Evolutionary conservation across 176 grass and related monocot species (phyloP).

Genomic region (Tuctoria greenei): DNA sequence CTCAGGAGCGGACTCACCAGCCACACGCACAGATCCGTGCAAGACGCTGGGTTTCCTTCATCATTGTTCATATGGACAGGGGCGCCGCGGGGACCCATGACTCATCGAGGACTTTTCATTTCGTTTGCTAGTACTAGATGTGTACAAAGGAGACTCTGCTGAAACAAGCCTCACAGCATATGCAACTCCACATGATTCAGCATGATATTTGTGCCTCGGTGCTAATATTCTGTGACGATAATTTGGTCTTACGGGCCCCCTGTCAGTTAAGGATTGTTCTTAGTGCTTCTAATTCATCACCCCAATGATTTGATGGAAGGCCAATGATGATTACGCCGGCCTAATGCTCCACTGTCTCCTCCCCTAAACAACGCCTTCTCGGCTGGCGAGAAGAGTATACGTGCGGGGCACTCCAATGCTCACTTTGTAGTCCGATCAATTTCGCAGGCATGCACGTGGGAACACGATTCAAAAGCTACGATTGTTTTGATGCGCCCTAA

Average conservation of each 20-base stretch:
- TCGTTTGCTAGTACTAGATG: not conserved
- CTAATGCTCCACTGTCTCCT: slow-evolving; percentile 34
- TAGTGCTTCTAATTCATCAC: slow-evolving; percentile 8
- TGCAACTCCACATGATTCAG: not conserved
- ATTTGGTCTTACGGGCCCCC: not conserved
- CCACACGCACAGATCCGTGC: not conserved
- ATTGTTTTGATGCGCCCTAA: slow-evolving; percentile 41
- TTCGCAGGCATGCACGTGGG: slow-evolving; percentile 41
- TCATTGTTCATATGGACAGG: not conserved
- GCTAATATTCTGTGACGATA: not conserved
- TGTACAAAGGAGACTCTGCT: not conserved
- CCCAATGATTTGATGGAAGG: slow-evolving; percentile 22
- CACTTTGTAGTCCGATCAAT: slow-evolving; percentile 6
- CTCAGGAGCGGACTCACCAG: not conserved
- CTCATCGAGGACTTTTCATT: not conserved
- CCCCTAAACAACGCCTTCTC: slow-evolving; percentile 5
- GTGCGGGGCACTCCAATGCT: slow-evolving; percentile 36
- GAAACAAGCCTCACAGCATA: not conserved
- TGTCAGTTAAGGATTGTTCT: not conserved
- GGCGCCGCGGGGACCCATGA: not conserved
- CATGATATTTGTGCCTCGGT: not conserved
- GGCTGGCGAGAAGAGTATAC: slow-evolving; percentile 36
- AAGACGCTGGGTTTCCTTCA: not conserved
- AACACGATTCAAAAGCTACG: slow-evolving; percentile 42
- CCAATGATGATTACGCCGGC: slow-evolving; percentile 40